phyloP scores from a whole-genome alignment of 1,139 yeast genomes.

The Diutina ranongensis region DNA sequence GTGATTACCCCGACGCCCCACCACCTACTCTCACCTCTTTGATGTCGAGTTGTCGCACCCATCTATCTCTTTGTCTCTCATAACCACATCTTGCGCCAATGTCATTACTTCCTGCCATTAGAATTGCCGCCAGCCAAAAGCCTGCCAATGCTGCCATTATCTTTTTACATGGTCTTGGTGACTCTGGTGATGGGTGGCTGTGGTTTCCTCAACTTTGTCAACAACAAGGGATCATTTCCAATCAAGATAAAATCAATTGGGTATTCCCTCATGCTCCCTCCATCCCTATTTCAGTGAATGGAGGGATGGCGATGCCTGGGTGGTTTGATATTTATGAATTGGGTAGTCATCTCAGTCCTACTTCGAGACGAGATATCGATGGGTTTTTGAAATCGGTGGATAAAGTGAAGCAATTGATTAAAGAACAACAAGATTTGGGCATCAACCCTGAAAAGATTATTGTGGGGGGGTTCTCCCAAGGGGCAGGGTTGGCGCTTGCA shows the following conservation, averaged over 20 bases:
- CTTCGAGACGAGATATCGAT: slow-evolving; percentile 41
- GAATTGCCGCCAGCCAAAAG: slow-evolving; percentile 32
- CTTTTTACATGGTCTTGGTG: slow-evolving; percentile 87
- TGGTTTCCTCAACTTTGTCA: slow-evolving; percentile 48
- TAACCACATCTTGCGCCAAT: not conserved
- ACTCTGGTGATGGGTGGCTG: slow-evolving; percentile 81
- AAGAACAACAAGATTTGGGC: slow-evolving; percentile 43
- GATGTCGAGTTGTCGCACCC: no score
- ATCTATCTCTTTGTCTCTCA: no score
- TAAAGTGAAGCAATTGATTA: slow-evolving; percentile 39
- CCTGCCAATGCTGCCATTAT: slow-evolving; percentile 51
- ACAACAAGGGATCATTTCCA: slow-evolving; percentile 30
- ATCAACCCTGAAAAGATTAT: slow-evolving; percentile 62
- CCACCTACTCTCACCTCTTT: not conserved
- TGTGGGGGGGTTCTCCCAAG: slow-evolving; percentile 92
- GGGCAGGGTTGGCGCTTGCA: slow-evolving; percentile 73
- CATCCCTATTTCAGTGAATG: slow-evolving; percentile 56
- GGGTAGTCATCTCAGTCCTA: slow-evolving; percentile 22
- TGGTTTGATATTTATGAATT: slow-evolving; percentile 78
- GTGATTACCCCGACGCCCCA: no score
- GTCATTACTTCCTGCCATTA: slow-evolving; percentile 19
- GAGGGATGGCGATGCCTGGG: slow-evolving; percentile 60
- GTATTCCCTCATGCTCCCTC: slow-evolving; percentile 84
- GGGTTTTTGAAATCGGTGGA: slow-evolving; percentile 56
- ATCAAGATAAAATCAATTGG: slow-evolving; percentile 54